Base-by-base conservation (phyloP, 805 yeast species). In the Ogataea ramenticola region DNA sequence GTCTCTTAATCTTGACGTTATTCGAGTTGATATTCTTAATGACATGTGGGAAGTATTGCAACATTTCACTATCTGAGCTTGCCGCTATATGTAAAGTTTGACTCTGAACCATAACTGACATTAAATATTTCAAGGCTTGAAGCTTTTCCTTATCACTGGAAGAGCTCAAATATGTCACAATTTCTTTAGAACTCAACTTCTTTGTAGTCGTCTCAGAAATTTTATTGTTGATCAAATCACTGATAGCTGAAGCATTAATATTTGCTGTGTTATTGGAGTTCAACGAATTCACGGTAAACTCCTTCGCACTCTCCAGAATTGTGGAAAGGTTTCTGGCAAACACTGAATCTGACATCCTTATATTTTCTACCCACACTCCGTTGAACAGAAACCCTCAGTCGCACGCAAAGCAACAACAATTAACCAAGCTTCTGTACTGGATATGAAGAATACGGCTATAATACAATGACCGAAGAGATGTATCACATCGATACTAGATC, bases 1-100 rank as follows among this genome's bases (percentile, higher is more conserved):
- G 70, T 51, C 82, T 79, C 47, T 86, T 77, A 26, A 87, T 75
- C 49, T 80, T 82, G 33, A 77, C 57, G 44, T 79, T 77, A 5
- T 71, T 52, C 17, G 91, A 80, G 7, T 87, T 84, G 31, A 90
- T 80, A 60, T 89, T 89, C 62, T 90, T 91, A 45, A 93, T 83
- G 5, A 93, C 93, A 55, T 86, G 90, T 0, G 97, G 88, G 68
- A 87, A 91, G 56, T 66, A 75, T 46, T 64, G 68, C 4, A 68
- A 51, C 10, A 73, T 66, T 26, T 74, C 73, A 43, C 68, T 56
- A 14, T 68, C 70, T 27, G 49, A 48, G 19, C 26, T 19, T n/a
- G 4, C 20, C 3, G 37, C 37, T 19, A 34, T 34, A 34, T 34
- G 37, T 20, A 62, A 60, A 52, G 56, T 57, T 19, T 58, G 50